phyloP scores from a whole-genome alignment of 805 yeast species.

The Saccharomycopsis sp. region DNA sequence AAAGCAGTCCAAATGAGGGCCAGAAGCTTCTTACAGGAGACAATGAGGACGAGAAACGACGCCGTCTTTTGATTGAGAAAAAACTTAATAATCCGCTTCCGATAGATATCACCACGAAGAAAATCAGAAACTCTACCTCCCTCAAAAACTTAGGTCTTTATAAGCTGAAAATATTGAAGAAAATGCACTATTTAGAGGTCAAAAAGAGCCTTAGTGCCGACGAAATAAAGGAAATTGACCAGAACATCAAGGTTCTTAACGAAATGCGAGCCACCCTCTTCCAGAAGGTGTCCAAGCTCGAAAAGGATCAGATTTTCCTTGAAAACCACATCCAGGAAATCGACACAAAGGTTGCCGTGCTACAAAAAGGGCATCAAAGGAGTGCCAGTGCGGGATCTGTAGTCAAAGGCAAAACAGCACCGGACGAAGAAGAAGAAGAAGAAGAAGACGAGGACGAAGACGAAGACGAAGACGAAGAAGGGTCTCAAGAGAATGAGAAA shows the following conservation, averaged over 20 bases:
- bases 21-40: slow-evolving; percentile 12
- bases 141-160: slow-evolving; percentile 32
- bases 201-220: slow-evolving; percentile 57
- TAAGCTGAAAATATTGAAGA: slow-evolving; percentile 36
- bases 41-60: slow-evolving; percentile 22
- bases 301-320: slow-evolving; percentile 50
- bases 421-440: slow-evolving; percentile 18
- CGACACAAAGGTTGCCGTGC: slow-evolving; percentile 34
- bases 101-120: slow-evolving; percentile 35
- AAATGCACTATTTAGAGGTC: slow-evolving; percentile 50
- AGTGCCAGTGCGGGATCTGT: neutral
- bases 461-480: slow-evolving; percentile 11
- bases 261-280: slow-evolving; percentile 47
- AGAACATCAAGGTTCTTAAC: slow-evolving; percentile 45
- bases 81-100: slow-evolving; percentile 30
- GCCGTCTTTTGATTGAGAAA: slow-evolving; percentile 17
- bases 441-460: slow-evolving; percentile 25
- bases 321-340: slow-evolving; percentile 43
- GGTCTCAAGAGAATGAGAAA: neutral
- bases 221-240: slow-evolving; percentile 61
- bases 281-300: slow-evolving; percentile 52
- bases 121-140: slow-evolving; percentile 38
- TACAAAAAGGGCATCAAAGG: slow-evolving; percentile 2
- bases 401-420: neutral
- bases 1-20: slow-evolving; percentile 8